Evolutionary conservation across 176 grass and related monocot species (phyloP), one percentile per base, ranked within the genome.

Genomic region (Juncus effusus): DNA sequence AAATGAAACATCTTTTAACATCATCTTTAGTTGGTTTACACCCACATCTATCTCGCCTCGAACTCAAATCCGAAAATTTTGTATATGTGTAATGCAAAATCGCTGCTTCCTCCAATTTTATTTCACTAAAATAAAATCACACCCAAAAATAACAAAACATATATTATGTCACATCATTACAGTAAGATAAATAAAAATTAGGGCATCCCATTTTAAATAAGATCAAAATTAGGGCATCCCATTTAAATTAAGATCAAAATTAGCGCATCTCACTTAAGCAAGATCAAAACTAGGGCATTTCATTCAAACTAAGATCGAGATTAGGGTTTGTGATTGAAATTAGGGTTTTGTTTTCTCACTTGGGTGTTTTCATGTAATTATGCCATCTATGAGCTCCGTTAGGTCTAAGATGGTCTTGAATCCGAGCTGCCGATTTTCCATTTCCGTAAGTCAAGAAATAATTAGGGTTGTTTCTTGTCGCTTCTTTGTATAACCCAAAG

Each of bases 311-410:
- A 28, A 28, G 19, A 28, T 28, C 19, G 19, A 28, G 1, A 28
- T 28, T 28, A 28, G 19, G 19, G 19, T 28, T 28, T 28, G 19
- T 28, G 52, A 19, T 61, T 19, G 11, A 56, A 69, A 54, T 28
- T 77, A 54, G 44, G 50, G 56, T 35, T 79, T 28, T 28, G 1
- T 28, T 28, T 28, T 73, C 75, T 84, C 84, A 97, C 93, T 92
- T 97, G 10, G 93, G 93, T 5, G 78, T 80, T 78, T 86, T 97
- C 93, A 97, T 97, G 66, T 97, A 97, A 71, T 97, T 97, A 64
- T 92, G 88, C 93, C 93, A 97, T 89, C 93, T 89, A 63, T 97
- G 93, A 80, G 93, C 93, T 74, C 93, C 93, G 56, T 97, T 97
- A 0, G 93, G 93, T 54, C 93, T 85, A 53, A 97, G 74, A 74